These are phyloP conservation scores for Amanita rimosa DNA, from an alignment of 768 basidiomycete species.

Conservation along the genomic window DNA sequence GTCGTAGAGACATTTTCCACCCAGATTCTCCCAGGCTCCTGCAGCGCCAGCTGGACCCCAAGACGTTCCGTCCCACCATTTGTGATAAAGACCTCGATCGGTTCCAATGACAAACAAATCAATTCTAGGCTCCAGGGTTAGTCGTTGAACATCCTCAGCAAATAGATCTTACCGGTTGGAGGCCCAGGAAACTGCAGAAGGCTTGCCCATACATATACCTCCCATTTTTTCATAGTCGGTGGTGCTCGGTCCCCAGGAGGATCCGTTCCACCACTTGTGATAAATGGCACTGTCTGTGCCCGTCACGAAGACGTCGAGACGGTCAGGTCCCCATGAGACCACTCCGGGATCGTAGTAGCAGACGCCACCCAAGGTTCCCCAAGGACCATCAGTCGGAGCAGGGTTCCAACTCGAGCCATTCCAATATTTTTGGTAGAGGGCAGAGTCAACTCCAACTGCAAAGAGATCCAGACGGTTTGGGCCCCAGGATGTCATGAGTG, in stretches of 20 bases:
- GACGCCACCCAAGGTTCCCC: not conserved
- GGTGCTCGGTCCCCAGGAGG: not conserved
- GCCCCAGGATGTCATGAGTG: no score
- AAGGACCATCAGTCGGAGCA: not conserved
- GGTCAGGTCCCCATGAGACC: constrained; percentile 8
- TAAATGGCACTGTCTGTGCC: constrained; percentile 8
- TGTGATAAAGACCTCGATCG: not conserved
- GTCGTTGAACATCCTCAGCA: no score
- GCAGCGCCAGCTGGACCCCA: no score
- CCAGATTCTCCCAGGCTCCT: not conserved
- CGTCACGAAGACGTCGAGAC: constrained; percentile 10
- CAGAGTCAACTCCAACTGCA: constrained; percentile 10
- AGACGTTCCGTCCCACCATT: not conserved
- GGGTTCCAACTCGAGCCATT: constrained; percentile 5
- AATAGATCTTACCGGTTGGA: no score
- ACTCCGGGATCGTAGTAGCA: constrained; percentile 7
- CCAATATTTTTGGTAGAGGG: constrained; percentile 10
- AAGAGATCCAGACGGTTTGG: not conserved
- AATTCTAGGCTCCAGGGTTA: no score
- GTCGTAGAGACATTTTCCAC: not conserved
- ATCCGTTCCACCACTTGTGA: constrained; percentile 9
- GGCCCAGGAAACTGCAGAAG: not conserved
- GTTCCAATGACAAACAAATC: no score
- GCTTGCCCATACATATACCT: constrained; percentile 6
- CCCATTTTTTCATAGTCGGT: constrained; percentile 6